Conservation (phyloP, 164 flowering plant genomes). For the Sedum album region DNA sequence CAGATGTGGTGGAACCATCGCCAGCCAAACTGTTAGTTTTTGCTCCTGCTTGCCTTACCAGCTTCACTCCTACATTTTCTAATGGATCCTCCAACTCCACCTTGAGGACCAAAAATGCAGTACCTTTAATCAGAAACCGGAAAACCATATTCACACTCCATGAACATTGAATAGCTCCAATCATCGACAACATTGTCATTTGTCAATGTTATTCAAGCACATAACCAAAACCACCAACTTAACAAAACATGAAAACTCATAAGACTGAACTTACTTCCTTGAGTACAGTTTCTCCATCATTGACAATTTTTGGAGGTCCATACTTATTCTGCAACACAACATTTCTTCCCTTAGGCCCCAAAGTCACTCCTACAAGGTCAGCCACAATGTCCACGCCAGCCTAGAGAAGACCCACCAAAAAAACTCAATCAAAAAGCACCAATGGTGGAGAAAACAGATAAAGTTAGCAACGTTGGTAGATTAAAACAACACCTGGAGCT, state of each 20-base stretch:
- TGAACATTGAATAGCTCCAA: neutral
- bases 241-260: neutral
- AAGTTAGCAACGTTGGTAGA: neutral
- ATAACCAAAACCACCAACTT: neutral
- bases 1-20: conserved; percentile 84
- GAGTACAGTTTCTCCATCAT: conserved; percentile 87
- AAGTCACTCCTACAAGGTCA: conserved; percentile 70
- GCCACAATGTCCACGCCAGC: conserved; percentile 80
- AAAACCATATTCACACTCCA: conserved; percentile 8
- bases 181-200: neutral
- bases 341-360: conserved; percentile 95
- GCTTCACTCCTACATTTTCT: conserved; percentile 81
- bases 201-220: neutral
- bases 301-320: conserved; percentile 91
- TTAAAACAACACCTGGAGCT: conserved; percentile 48
- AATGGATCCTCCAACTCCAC: conserved; percentile 80
- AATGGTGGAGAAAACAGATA: neutral
- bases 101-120: conserved; percentile 22
- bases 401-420: conserved; percentile 44
- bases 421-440: neutral
- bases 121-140: conserved; percentile 1
- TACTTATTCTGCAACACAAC: conserved; percentile 85
- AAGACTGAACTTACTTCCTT: conserved; percentile 46
- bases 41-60: conserved; percentile 88
- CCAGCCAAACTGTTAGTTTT: conserved; percentile 89